phyloP scores from a whole-genome alignment of 179 eudicot genomes.

The Drosera spatulata region DNA sequence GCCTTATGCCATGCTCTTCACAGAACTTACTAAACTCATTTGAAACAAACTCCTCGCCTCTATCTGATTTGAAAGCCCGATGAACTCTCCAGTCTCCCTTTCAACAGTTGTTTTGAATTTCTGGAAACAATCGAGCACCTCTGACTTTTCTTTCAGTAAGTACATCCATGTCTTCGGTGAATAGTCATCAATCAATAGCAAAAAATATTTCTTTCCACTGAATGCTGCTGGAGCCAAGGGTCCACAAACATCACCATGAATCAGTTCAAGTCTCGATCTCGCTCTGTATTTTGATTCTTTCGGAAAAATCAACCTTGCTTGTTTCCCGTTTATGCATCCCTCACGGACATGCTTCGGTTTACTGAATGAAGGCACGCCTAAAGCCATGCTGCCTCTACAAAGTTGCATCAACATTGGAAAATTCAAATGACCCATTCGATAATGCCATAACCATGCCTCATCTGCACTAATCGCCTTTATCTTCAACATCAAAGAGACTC shows the following conservation, averaged over 20 bases:
- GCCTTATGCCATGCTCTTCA: neutral
- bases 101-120: neutral
- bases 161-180: neutral
- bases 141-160: neutral
- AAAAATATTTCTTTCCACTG: neutral
- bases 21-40: neutral
- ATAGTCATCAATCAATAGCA: neutral
- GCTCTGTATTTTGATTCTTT: neutral
- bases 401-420: neutral
- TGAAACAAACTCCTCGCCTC: neutral
- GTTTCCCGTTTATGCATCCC: neutral
- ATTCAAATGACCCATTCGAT: neutral
- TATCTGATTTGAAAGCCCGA: neutral
- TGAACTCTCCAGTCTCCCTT: neutral
- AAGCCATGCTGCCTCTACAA: neutral
- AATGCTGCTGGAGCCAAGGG: neutral
- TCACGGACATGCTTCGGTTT: neutral
- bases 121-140: neutral
- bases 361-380: neutral
- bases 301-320: neutral
- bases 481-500: neutral
- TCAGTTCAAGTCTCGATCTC: neutral
- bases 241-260: neutral
- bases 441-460: neutral
- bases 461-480: neutral